A percentile compares a stretch with the other conserved stretches of the same genome.
Conservation (phyloP, 257 asterid genomes). For the Salvia miltiorrhiza region DNA sequence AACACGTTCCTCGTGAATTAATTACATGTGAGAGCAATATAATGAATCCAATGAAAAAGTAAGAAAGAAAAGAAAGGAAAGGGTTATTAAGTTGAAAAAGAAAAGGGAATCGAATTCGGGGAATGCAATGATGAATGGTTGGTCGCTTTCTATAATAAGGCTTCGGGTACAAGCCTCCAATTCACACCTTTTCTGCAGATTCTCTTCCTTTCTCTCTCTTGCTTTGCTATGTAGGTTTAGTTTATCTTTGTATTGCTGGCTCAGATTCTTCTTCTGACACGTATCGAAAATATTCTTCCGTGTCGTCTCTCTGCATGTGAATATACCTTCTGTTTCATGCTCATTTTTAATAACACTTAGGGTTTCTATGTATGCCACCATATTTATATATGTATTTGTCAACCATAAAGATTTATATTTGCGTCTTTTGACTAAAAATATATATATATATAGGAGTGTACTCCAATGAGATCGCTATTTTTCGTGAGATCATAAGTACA, state of each 20-base stretch:
- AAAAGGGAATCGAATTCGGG: conserved; percentile 54
- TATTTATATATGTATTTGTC: not conserved
- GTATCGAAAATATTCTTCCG: conserved; percentile 51
- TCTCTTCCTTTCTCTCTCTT: conserved; percentile 32
- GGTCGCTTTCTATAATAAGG: conserved; percentile 69
- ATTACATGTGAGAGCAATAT: not conserved
- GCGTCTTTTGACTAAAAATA: no score
- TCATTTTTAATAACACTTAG: conserved; percentile 10
- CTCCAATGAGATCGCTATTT: no score
- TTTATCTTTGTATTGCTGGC: conserved; percentile 26
- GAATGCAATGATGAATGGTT: conserved; percentile 53
- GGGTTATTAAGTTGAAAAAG: conserved; percentile 16
- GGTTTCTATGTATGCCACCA: not conserved
- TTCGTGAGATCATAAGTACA: no score
- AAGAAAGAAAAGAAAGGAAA: conserved; percentile 12
- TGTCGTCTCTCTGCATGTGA: conserved; percentile 43
- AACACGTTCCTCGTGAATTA: not conserved
- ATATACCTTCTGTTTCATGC: conserved; percentile 71
- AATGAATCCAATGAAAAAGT: not conserved
- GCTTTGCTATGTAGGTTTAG: not conserved
- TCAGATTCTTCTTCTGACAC: conserved; percentile 61
- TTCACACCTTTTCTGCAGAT: conserved; percentile 69
- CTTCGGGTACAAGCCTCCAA: conserved; percentile 87
- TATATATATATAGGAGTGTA: no score
- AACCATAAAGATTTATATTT: not conserved